Evolutionary conservation across 2,329 filamentous ascomycete species (phyloP), one percentile per base, ranked within the genome.

Genomic region (Raffaelea deltoideospora): DNA sequence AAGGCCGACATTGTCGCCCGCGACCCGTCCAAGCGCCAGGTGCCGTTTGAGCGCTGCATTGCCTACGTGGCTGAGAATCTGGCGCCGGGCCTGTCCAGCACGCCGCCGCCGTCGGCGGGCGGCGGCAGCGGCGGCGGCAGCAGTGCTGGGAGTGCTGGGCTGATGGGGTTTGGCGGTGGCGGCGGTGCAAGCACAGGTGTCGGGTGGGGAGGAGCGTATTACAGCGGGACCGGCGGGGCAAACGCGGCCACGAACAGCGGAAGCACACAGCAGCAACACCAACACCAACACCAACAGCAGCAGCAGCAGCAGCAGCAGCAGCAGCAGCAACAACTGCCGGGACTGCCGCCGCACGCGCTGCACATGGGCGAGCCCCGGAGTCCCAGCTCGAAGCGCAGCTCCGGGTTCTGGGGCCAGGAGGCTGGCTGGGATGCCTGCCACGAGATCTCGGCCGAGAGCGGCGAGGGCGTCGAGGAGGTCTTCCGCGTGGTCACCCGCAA

Each of bases 391-490:
- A 79, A 79, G 54, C 64, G 75, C 30, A 80, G 73, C 49, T 80
- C 73, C 27, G 79, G 80, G 2, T 84, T 86, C 58, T 95, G 87
- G 87, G 85, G 79, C 18, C 83, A 90, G 54, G 87, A 95, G 52
- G 76, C 86, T 6, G 86, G 87, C 36, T 96, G 88, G 87, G 87
- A 95, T 51, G 92, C 86, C 44, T 96, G 88, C 55, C 90, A 96
- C 57, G 90, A 98, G 61, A 88, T 98, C 52, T 87, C 79, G 47
- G 87, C 88, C 33, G 88, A 92, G 64, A 86, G 79, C 50, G 87
- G 87, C 39, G 87, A 95, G 63, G 88, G 88, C 15, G 87, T 98
- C 15, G 90, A 96, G 48, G 90, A 96, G 58, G 86, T 98, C 0
- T 96, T 96, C 50, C 72, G 88, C 17, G 71, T 75, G 30, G 70